phyloP scores from a whole-genome alignment of 371 early-diverging fungal species.

The Lichtheimia ramosa region DNA sequence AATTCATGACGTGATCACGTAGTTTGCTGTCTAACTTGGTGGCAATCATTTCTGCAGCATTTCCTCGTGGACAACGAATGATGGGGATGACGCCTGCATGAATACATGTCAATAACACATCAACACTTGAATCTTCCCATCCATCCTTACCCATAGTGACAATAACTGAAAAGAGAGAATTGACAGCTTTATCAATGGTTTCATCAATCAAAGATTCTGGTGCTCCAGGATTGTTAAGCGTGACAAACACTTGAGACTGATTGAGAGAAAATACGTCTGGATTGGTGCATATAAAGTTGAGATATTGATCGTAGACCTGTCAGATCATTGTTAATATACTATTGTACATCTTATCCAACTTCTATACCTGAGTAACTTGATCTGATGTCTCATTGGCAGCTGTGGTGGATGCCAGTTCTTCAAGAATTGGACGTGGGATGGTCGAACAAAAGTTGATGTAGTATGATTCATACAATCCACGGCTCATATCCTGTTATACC shows the following conservation, averaged over 20 bases:
- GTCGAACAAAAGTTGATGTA: conserved; percentile 94
- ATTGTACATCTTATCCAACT: not conserved
- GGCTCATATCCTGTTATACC: conserved; percentile 77
- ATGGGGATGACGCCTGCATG: conserved; percentile 77
- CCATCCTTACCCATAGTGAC: conserved; percentile 77
- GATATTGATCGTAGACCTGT: conserved; percentile 94
- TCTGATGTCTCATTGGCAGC: conserved; percentile 72
- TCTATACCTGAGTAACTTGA: conserved; percentile 72
- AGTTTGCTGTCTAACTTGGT: conserved; percentile 84
- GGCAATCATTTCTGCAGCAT: conserved; percentile 94
- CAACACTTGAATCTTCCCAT: not conserved
- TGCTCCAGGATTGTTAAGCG: conserved; percentile 78
- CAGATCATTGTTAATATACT: conserved; percentile 12
- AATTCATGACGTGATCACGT: conserved; percentile 88
- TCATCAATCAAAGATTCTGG: conserved; percentile 80
- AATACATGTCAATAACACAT: not conserved
- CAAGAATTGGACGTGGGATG: conserved; percentile 88
- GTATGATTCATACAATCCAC: conserved; percentile 90
- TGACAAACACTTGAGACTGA: conserved; percentile 76
- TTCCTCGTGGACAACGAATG: conserved; percentile 88
- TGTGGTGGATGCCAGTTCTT: conserved; percentile 87
- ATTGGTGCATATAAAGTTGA: conserved; percentile 93
- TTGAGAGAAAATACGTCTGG: conserved; percentile 95
- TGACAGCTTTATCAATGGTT: conserved; percentile 76
- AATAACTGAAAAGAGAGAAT: conserved; percentile 87